Conservation (phyloP, 805 yeast genomes). For the Teunomyces lycoperdinae region DNA sequence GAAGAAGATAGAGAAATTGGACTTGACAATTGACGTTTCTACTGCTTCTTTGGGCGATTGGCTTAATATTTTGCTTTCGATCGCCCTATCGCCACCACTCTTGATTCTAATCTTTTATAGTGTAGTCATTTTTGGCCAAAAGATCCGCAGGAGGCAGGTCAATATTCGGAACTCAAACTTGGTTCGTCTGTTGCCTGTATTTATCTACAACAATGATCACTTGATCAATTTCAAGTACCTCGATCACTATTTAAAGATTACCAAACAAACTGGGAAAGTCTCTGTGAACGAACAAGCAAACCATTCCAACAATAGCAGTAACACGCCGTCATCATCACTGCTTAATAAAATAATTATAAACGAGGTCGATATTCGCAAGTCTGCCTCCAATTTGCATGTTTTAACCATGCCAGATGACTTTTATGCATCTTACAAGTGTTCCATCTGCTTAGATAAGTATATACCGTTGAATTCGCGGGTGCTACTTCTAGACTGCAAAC, state of each 20-base stretch:
- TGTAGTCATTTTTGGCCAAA: slow-evolving; percentile 27
- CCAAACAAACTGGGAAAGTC: slow-evolving; percentile 11
- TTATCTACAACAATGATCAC: slow-evolving; percentile 35
- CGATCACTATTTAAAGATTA: slow-evolving; percentile 28
- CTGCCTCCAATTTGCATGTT: slow-evolving; percentile 13
- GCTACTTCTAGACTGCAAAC: slow-evolving; percentile 56
- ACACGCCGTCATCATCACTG: slow-evolving; percentile 6
- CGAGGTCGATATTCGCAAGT: slow-evolving; percentile 20
- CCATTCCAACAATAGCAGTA: slow-evolving; percentile 11
- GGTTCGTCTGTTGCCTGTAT: slow-evolving; percentile 37
- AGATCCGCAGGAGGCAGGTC: slow-evolving; percentile 22
- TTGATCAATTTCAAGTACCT: slow-evolving; percentile 26
- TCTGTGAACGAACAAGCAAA: background rate
- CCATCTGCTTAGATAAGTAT: slow-evolving; percentile 57
- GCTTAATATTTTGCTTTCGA: slow-evolving; percentile 37
- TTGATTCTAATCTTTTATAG: slow-evolving; percentile 34
- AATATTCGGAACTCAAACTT: slow-evolving; percentile 28
- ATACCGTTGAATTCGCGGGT: slow-evolving; percentile 46
- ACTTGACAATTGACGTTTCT: slow-evolving; percentile 16
- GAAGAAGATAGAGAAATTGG: slow-evolving; percentile 5
- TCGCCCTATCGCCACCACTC: slow-evolving; percentile 42
- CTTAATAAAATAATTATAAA: slow-evolving; percentile 12
- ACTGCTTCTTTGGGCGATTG: slow-evolving; percentile 39
- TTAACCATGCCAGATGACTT: slow-evolving; percentile 31
- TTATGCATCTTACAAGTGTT: slow-evolving; percentile 51